Base-by-base conservation (phyloP, 176 grass and related monocot species). In the Carex cristatella region DNA sequence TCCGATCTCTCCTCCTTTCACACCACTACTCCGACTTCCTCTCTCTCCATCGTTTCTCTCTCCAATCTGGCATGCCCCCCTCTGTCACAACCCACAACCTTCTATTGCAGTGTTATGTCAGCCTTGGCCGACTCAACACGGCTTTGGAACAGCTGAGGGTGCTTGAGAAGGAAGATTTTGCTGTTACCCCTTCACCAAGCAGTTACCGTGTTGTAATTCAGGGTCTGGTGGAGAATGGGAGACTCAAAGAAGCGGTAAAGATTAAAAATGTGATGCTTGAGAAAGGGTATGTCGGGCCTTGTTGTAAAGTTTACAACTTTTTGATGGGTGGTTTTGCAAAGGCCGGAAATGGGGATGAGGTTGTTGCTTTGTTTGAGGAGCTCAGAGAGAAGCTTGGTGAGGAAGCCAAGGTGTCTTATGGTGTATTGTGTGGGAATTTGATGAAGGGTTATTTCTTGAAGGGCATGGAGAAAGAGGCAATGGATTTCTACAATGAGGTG, bases 41-140 rank as follows among this genome's bases (percentile, higher is more conserved):
- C 78, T 85, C 92, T 74, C 94, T 97, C 61, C 90, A 97, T 83
- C 92, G 92, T 16, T 97, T 94, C 90, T 60, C 88, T n/a, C 81
- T 93, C 81, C 92, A 97, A 65, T 92, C 92, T 33, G 88, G 89
- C 65, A 92, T 97, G 84, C 84, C 94, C 33, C 94, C 92, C 67
- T 92, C 85, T 80, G 84, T 91, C 79, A 86, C 90, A 84, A 97
- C 94, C 0, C 90, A 94, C 86, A 93, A 69, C 84, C 94, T 97
- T 76, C 88, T 94, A 79, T 88, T 97, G 13, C 91, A 93, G 71
- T 89, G 90, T 53, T 93, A 94, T 64, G 87, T 87, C 65, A 88
- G 88, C 0, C 92, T 92, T 61, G 86, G 87, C 61, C 88, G 91
- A 82, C 78, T 89, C 10, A 86, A 94, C 55, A 84, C 70, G 10